Base-by-base conservation (phyloP, 2,329 filamentous ascomycete species). In the Microascus cirrosus region DNA sequence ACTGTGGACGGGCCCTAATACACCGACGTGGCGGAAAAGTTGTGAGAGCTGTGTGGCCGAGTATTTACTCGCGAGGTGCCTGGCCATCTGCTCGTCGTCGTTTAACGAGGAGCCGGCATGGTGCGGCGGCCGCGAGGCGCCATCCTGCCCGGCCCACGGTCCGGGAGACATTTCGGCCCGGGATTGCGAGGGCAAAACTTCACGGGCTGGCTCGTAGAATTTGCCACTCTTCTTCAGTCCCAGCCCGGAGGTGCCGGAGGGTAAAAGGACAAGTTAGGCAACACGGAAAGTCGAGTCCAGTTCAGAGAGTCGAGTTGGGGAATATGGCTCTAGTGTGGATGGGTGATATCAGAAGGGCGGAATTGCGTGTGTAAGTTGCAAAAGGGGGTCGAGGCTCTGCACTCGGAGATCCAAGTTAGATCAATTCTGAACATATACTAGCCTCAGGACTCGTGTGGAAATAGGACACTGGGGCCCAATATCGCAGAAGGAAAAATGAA, bases 1-100 rank as follows among this genome's bases (percentile, higher is more conserved):
- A 71, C 69, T 68, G 8, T 50, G n/a, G 57, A 70, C 68, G 62
- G 51, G 62, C 61, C 58, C 63, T 60, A 54, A 65, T 65, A 56
- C 55, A n/a, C 58, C 58, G 60, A 63, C 62, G 55, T 63, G 62
- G 20, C 58, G 55, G 53, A 65, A 64, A 24, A 63, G 56, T 7
- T 60, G 61, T 6, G 60, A 59, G 22, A 65, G 59, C 15, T 61
- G 59, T 32, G 61, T 58, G 39, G 54, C 53, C 20, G 60, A 59
- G 45, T 64, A 65, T n/a, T 56, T 60, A 25, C 55, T 60, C 54
- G 64, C 56, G 15, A 65, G 59, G 54, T 65, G 60, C 45, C 62
- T 62, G n/a, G 63, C 59, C 57, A 65, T 61, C 56, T 63, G 61
- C 24, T 63, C 60, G 51, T 65, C 60, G 51, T 65, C 63, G 39